These are phyloP conservation scores for Penicillium subrubescens DNA, from an alignment of 495 filamentous ascomycete genomes.

Conservation along the genomic window DNA sequence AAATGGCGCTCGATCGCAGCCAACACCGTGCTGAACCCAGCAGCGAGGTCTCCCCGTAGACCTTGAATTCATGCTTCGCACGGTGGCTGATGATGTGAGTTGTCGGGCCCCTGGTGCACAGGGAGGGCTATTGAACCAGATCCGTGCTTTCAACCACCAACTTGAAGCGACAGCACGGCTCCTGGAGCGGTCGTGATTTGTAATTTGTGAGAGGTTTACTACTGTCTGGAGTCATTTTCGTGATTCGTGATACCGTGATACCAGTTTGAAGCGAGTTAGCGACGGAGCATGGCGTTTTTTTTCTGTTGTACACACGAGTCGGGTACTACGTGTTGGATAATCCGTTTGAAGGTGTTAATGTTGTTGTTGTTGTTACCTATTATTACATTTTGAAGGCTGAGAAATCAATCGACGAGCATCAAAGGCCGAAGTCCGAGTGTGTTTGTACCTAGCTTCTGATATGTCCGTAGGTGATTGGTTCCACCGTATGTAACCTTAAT, in stretches of 20 bases:
- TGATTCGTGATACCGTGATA: conserved; percentile 7
- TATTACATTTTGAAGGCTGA: neutral
- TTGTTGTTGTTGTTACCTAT: neutral
- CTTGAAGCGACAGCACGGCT: conserved; percentile 39
- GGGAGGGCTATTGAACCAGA: conserved; percentile 45
- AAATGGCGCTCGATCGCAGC: conserved; percentile 48
- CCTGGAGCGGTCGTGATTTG: conserved; percentile 28
- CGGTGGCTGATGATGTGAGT: conserved; percentile 45
- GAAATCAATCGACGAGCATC: neutral
- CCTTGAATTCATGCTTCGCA: conserved; percentile 47
- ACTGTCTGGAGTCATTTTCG: conserved; percentile 8
- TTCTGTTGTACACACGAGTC: neutral
- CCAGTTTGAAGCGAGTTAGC: conserved; percentile 3
- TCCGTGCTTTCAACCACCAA: conserved; percentile 48
- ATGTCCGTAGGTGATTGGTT: neutral
- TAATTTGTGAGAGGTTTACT: neutral
- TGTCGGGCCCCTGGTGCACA: conserved; percentile 39
- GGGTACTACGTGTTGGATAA: neutral
- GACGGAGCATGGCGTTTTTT: neutral
- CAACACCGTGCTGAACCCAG: conserved; percentile 28
- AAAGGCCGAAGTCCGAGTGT: neutral
- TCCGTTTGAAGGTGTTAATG: neutral
- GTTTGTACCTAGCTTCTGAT: too few species aligned
- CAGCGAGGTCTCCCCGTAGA: conserved; percentile 33
- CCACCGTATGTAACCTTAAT: neutral